Percentiles rank a stretch among this genome's conserved stretches.
Evolutionary conservation across 2,329 filamentous ascomycete genomes (phyloP).

Genomic region (Sporothrix brasiliensis): DNA sequence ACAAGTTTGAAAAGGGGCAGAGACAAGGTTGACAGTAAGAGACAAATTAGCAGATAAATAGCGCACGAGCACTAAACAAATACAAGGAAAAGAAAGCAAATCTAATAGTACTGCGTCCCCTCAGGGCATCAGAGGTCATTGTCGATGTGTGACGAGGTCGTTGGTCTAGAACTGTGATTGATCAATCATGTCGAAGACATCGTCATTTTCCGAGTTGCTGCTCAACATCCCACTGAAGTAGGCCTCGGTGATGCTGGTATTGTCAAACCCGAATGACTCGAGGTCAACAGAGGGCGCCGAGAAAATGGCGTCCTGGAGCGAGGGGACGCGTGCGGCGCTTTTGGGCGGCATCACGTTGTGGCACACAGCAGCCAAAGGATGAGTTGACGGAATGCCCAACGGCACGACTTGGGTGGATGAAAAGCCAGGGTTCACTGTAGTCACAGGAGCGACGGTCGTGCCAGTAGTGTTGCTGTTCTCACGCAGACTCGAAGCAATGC

Average conservation of each 20-base stretch:
- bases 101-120: neutral
- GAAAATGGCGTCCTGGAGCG: neutral
- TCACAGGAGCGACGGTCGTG: neutral
- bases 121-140: too few relatives aligned
- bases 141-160: neutral
- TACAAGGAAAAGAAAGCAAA: neutral
- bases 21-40: neutral
- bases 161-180: neutral
- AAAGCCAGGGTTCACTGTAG: neutral
- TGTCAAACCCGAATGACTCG: neutral
- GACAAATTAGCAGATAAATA: neutral
- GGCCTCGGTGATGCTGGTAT: conserved; percentile 19
- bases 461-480: neutral
- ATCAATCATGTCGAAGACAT: conserved; percentile 15
- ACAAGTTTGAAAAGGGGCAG: neutral
- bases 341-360: neutral
- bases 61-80: neutral
- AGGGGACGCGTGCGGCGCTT: neutral
- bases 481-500: neutral
- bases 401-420: neutral
- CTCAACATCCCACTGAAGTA: conserved; percentile 1
- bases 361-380: neutral
- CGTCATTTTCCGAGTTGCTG: neutral
- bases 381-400: neutral
- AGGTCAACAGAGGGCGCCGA: neutral